Base-by-base conservation (phyloP, 2,329 filamentous ascomycete species). In the Leptographium lundbergii region DNA sequence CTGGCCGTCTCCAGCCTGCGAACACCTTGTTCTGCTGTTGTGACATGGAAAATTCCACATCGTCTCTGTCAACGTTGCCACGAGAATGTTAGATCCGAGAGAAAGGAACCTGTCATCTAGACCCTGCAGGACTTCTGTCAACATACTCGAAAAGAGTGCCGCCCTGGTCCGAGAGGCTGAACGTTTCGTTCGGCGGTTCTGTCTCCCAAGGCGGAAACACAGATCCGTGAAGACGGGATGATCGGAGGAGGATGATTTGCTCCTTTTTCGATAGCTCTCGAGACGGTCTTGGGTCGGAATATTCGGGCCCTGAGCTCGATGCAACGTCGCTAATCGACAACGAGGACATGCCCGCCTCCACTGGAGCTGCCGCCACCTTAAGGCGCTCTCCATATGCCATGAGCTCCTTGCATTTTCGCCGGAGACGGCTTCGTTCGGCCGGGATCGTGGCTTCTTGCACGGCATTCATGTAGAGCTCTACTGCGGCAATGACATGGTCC, bases 121-220 rank as follows among this genome's bases (percentile, higher is more conserved):
- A n/a, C 29, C 13, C 48, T 13, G 13, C 24, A 54, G 19, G 34
- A 14, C 11, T 17, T 6, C 25, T 45, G 19, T 9, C 19, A n/a
- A 75, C 80, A 64, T 78, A 89, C 88, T 73, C 78, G 69, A 86
- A 96, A n/a, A 73, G 69, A 10, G 57, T 64, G 7, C 72, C 70
- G 47, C 75, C 74, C n/a, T 75, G 77, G 3, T 76, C 69, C 6
- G 69, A 64, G 32, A 77, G 70, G 36, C 76, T 70, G 65, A 96
- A 96, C 34, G 87, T 81, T 5, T 77, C 70, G 0, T 79, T 69
- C 4, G 71, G 69, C 1, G 89, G 86, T 32, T 83, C 75, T 2
- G 71, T 72, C n/a, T 80, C 80, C 94, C 94, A 99, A 0, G 88
- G 90, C 13, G 88, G 90, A 65, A 96, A 97, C 24, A 87, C 78